phyloP scores from a whole-genome alignment of 768 basidiomycete species.

The Rossbeevera mucosa region DNA sequence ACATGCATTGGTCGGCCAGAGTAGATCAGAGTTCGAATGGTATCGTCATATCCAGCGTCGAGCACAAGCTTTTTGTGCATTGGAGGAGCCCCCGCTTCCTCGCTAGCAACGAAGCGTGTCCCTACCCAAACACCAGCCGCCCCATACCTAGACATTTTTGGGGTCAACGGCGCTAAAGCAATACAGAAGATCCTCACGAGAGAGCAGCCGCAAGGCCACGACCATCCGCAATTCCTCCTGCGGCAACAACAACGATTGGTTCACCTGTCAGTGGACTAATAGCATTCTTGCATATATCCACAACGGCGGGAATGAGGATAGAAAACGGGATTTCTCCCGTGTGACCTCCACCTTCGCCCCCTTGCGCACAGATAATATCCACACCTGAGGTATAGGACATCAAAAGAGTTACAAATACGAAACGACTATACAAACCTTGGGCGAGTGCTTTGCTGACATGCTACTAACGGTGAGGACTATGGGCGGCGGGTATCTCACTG shows the following conservation, averaged over 20 bases:
- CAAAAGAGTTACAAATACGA: not conserved
- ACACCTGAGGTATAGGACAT: constrained; percentile 46
- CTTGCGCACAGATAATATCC: constrained; percentile 86
- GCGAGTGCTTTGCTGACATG: constrained; percentile 73
- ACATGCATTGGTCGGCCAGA: constrained; percentile 79
- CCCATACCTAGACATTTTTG: constrained; percentile 52
- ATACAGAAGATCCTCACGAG: constrained; percentile 38
- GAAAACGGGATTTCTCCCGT: constrained; percentile 81
- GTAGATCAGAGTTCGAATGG: constrained; percentile 66
- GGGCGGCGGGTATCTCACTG: not conserved
- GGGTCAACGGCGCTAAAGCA: not conserved
- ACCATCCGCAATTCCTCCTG: constrained; percentile 82
- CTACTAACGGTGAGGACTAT: constrained; percentile 29
- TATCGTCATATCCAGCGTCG: constrained; percentile 72
- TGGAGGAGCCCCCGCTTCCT: constrained; percentile 74
- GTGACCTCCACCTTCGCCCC: constrained; percentile 86
- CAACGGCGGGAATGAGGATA: constrained; percentile 75
- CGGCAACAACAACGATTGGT: constrained; percentile 73
- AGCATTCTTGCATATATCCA: constrained; percentile 66
- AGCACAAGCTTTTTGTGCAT: constrained; percentile 66
- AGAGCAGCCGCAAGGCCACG: constrained; percentile 74
- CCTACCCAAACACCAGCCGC: constrained; percentile 87
- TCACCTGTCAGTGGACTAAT: constrained; percentile 77
- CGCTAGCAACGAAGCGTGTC: constrained; percentile 80
- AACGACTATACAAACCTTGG: constrained; percentile 40